These are phyloP conservation scores for Solanum pennellii DNA, from an alignment of 257 asterid genomes.

Conservation along the genomic window DNA sequence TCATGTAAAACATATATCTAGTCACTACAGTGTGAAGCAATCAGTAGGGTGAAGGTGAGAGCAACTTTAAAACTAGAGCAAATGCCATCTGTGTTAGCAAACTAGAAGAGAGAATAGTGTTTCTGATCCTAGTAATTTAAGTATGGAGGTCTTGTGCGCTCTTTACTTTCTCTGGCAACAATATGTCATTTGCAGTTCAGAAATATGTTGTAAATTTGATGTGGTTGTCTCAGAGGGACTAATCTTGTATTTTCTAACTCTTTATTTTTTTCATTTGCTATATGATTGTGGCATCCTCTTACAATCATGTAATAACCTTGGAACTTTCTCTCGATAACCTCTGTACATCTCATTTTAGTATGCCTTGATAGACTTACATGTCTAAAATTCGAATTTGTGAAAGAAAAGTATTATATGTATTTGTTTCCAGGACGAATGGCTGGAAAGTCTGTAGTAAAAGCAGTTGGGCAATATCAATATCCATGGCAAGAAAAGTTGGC, in stretches of 20 bases:
- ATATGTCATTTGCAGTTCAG: neutral
- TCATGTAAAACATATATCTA: neutral
- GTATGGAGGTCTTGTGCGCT: neutral
- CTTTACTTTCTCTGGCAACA: neutral
- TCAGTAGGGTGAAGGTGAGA: neutral
- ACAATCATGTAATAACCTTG: neutral
- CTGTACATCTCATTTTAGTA: neutral
- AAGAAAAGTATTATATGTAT: neutral
- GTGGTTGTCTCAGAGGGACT: neutral
- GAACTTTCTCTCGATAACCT: neutral
- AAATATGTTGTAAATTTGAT: neutral
- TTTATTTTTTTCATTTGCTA: neutral
- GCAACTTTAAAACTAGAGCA: neutral
- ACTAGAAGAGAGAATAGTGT: neutral
- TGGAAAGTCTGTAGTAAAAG: neutral
- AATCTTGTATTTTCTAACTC: neutral
- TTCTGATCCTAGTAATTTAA: neutral
- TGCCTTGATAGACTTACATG: neutral
- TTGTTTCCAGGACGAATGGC: neutral
- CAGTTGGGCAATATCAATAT: neutral
- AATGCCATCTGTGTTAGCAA: neutral
- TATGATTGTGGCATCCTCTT: neutral
- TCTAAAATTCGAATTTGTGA: neutral
- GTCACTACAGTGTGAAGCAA: neutral
- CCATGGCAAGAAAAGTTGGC: constrained; percentile 66